Conservation (phyloP, 202 grass and related monocot species). For the Elaeis oleifera region DNA sequence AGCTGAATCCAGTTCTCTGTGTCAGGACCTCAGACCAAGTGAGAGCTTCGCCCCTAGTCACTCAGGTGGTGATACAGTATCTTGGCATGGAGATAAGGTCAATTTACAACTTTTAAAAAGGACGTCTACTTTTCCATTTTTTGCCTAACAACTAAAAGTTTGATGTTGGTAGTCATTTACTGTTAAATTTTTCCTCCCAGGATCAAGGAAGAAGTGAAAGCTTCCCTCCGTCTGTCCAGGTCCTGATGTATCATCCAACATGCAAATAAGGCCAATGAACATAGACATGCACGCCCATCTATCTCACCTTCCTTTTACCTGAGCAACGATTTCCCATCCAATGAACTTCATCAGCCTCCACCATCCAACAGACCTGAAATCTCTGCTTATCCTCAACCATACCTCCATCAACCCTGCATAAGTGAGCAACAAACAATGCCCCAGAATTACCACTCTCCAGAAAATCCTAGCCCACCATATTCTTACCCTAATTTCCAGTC, state of each 20-base stretch:
- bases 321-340: conserved; percentile 29
- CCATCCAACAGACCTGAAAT: conserved; percentile 32
- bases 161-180: background rate
- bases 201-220: conserved; percentile 43
- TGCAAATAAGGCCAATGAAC: conserved; percentile 30
- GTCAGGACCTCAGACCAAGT: conserved; percentile 2
- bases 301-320: conserved; percentile 40
- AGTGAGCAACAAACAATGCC: conserved; percentile 41
- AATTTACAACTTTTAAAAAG: conserved; percentile 11
- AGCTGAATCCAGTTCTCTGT: background rate
- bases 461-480: conserved; percentile 48
- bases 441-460: conserved; percentile 50
- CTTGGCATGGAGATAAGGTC: conserved; percentile 51
- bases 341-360: conserved; percentile 32
- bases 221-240: conserved; percentile 40
- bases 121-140: background rate
- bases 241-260: conserved; percentile 22
- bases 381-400: conserved; percentile 36
- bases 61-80: conserved; percentile 19
- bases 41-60: conserved; percentile 1
- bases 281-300: conserved; percentile 33
- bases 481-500: conserved; percentile 92
- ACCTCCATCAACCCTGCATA: conserved; percentile 46
- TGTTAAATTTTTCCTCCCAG: conserved; percentile 20
- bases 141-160: background rate